phyloP scores from a whole-genome alignment of 371 early-diverging fungal genomes.

The Mortierella sp. region DNA sequence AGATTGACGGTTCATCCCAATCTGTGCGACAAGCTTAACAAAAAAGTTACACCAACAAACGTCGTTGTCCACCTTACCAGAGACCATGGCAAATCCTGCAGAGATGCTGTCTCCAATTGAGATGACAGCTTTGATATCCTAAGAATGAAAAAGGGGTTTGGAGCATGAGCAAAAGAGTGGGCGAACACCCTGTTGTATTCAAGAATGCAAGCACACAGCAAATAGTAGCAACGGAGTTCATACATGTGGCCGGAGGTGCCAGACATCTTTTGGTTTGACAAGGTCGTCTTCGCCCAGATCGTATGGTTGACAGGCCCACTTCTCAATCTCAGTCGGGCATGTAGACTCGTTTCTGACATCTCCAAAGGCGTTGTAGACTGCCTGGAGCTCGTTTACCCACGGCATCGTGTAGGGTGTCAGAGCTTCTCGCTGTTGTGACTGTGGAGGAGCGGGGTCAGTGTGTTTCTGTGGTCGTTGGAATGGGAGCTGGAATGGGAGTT shows the following conservation, averaged over 20 bases:
- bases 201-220: too few species aligned
- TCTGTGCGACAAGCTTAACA: neutral
- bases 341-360: slow-evolving; percentile 41
- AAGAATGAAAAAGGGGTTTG: neutral
- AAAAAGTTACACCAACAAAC: slow-evolving; percentile 3
- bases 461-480: slow-evolving; percentile 2
- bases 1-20: neutral
- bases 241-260: slow-evolving; percentile 70
- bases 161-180: neutral
- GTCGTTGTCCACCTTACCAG: slow-evolving; percentile 35
- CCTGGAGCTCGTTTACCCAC: slow-evolving; percentile 65
- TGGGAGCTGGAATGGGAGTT: slow-evolving; percentile 20
- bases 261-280: slow-evolving; percentile 58
- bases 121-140: slow-evolving; percentile 73
- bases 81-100: slow-evolving; percentile 70
- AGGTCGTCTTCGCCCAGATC: slow-evolving; percentile 59
- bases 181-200: neutral
- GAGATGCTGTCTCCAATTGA: slow-evolving; percentile 81
- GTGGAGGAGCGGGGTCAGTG: neutral
- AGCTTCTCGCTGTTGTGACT: neutral
- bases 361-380: slow-evolving; percentile 63
- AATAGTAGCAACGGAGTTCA: neutral
- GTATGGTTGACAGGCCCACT: slow-evolving; percentile 64
- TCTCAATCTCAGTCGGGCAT: slow-evolving; percentile 61
- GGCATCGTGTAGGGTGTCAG: slow-evolving; percentile 60